phyloP scores from a whole-genome alignment of 495 filamentous ascomycete species.

The Lasiosphaeris hirsuta region DNA sequence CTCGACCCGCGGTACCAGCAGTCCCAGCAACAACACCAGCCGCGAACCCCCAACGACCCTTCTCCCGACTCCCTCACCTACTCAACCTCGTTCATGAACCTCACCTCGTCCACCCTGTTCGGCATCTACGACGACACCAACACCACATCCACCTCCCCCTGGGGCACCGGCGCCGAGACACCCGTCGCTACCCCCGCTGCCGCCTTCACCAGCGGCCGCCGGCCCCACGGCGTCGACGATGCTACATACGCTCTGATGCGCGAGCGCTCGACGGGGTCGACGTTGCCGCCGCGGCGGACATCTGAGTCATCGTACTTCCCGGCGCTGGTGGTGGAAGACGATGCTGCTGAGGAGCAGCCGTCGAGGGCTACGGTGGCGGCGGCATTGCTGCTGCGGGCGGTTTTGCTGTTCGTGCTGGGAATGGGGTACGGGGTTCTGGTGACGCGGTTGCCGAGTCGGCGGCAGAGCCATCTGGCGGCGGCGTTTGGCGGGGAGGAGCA shows the following conservation, averaged over 20 bases:
- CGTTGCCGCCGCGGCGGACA: slow-evolving; percentile 20
- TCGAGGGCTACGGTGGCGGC: slow-evolving; percentile 3
- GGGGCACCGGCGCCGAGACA: slow-evolving; percentile 69
- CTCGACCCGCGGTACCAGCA: slow-evolving; percentile 30
- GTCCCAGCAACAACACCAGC: slow-evolving; percentile 16
- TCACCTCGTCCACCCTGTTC: slow-evolving; percentile 83
- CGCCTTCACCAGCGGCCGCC: no score
- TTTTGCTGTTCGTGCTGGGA: slow-evolving; percentile 76
- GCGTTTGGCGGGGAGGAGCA: slow-evolving; percentile 52
- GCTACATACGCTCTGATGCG: slow-evolving; percentile 28
- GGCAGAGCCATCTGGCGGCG: slow-evolving; percentile 30
- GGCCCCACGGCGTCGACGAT: slow-evolving; percentile 47
- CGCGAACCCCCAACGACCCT: neutral
- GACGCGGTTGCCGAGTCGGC: slow-evolving; percentile 58
- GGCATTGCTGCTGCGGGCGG: slow-evolving; percentile 50
- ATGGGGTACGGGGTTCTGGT: slow-evolving; percentile 81
- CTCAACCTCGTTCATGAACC: slow-evolving; percentile 75
- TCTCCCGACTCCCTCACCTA: slow-evolving; percentile 46
- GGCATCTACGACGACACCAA: slow-evolving; percentile 75
- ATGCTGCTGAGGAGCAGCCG: no score
- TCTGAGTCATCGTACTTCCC: neutral
- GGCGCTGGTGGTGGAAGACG: no score
- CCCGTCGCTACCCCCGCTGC: slow-evolving; percentile 32
- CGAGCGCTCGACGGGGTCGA: slow-evolving; percentile 19
- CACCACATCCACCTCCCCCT: slow-evolving; percentile 48